These are phyloP conservation scores for Capsicum pubescens DNA, from an alignment of 257 asterid genomes.

Conservation along the genomic window DNA sequence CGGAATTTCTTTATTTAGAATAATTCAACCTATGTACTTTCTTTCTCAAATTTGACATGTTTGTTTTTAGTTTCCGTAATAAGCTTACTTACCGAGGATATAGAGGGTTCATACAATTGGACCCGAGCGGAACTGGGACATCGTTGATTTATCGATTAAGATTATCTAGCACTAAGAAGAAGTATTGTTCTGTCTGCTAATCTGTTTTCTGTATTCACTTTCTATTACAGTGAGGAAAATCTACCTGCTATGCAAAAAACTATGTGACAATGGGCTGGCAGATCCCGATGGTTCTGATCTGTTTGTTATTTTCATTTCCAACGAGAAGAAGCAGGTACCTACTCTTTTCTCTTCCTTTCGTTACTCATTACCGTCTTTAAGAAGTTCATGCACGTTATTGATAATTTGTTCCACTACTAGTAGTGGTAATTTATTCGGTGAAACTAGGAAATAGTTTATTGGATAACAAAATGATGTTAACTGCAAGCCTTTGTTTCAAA, in stretches of 20 bases:
- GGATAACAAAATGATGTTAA: background rate
- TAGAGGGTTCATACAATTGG: background rate
- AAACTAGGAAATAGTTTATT: background rate
- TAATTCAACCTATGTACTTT: background rate
- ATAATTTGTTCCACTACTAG: background rate
- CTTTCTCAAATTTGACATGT: conserved; percentile 15
- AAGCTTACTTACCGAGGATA: background rate
- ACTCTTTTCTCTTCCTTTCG: background rate
- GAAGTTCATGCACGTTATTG: background rate
- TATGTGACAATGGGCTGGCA: conserved; percentile 61
- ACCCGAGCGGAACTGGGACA: background rate
- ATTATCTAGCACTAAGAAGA: background rate
- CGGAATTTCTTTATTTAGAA: background rate
- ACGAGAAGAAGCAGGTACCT: conserved; percentile 79
- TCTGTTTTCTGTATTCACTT: conserved; percentile 11
- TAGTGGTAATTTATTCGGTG: background rate
- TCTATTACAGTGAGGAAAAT: conserved; percentile 77
- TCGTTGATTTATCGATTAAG: background rate
- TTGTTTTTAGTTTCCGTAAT: no score
- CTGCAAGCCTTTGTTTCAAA: background rate
- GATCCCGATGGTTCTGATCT: conserved; percentile 75
- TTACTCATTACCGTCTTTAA: background rate
- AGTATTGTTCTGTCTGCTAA: background rate
- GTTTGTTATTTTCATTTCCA: conserved; percentile 71
- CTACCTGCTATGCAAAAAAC: conserved; percentile 75